Evolutionary conservation across 441 rosid genomes (phyloP).

Genomic region (Adansonia rubrostipa): DNA sequence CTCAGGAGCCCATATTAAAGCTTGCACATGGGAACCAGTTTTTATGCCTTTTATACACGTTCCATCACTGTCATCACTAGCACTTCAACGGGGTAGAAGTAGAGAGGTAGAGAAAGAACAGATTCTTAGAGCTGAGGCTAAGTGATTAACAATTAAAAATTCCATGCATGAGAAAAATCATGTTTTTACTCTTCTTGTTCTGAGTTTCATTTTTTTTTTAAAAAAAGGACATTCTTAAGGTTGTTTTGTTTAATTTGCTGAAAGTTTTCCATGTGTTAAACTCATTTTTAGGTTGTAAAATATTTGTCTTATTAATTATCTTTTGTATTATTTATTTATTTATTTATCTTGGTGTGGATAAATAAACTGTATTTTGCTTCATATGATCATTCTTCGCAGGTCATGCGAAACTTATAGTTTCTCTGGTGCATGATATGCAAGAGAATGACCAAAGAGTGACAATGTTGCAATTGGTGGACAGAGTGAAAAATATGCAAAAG

Average conservation of each 20-base stretch:
- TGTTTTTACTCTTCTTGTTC: background rate
- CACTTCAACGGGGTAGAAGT: conserved; percentile 12
- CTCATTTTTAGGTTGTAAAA: conserved; percentile 10
- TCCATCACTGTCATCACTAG: background rate
- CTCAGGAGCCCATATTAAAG: background rate
- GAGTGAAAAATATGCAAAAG: conserved; percentile 74
- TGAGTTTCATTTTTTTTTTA: background rate
- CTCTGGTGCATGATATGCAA: conserved; percentile 73
- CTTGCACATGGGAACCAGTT: background rate
- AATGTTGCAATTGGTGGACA: conserved; percentile 88
- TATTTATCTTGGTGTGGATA: background rate
- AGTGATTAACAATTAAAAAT: background rate
- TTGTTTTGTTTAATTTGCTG: background rate
- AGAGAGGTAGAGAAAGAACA: background rate
- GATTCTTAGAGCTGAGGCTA: background rate
- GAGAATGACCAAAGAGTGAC: conserved; percentile 82
- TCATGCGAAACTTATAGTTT: conserved; percentile 65
- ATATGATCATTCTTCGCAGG: conserved; percentile 48
- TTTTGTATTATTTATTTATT: conserved; percentile 2
- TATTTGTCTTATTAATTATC: background rate
- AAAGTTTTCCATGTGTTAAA: background rate
- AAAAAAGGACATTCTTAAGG: background rate
- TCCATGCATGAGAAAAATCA: background rate
- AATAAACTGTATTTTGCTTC: background rate
- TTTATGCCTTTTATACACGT: background rate